Evolutionary conservation across 176 grass and related monocot species (phyloP), one percentile per base, ranked within the genome.

Genomic region (Pontederia crassipes): DNA sequence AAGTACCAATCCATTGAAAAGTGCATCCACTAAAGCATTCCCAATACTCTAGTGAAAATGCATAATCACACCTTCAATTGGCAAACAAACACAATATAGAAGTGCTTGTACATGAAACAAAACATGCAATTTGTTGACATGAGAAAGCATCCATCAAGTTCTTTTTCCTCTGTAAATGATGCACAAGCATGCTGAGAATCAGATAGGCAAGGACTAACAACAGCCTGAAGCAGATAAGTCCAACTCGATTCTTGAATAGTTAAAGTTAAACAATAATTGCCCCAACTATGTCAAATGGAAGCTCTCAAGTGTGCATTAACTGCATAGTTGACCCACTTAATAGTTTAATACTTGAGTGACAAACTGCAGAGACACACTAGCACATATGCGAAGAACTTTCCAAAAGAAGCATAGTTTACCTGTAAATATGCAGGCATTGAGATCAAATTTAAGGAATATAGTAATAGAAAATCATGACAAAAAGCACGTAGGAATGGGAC

Each of bases 371-470:
- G 50, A 28, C 45, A 51, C 28, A 20, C 24, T 65, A 50, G 62
- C 47, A 51, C 12, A 14, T 49, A 50, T 28, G 62, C 27, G 17
- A 24, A 60, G 11, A 32, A 65, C 62, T 50, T 65, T 50, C 62
- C 27, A 16, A 86, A 73, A 81, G 52, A 77, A 78, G 70, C 60
- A 29, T 75, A 47, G 1, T 82, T 95, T 95, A 95, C 91, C 91
- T 90, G 83, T 53, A 78, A 71, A 69, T 45, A 52, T 54, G 63
- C 27, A n/a, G 13, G 57, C 63, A 72, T 28, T 6, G 11, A 59
- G 64, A 17, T 73, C n/a, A 49, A 45, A 40, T 40, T 62, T 20
- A 32, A 54, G 13, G 35, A 69, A 15, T 68, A 56, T 12, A 67
- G 2, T 15, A 27, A 55, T n/a, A 0, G 26, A 59, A 13, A 57